phyloP scores from a whole-genome alignment of 768 basidiomycete species.

The Tylopilus sp. region DNA sequence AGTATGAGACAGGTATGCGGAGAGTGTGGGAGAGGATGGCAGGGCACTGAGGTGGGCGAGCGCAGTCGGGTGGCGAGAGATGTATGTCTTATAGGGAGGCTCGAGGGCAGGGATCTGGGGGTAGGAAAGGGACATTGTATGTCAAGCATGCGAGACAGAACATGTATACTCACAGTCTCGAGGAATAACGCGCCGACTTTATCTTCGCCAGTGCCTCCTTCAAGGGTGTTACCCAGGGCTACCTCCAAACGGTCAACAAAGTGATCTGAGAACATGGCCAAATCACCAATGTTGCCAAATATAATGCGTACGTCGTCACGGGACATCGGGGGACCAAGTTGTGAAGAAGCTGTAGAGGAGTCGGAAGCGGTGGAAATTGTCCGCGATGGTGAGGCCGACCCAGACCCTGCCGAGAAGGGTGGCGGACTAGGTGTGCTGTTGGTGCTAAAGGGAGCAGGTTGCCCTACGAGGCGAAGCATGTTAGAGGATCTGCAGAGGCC shows the following conservation, averaged over 20 bases:
- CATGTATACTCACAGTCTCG: constrained; percentile 50
- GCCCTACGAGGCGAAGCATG: constrained; percentile 28
- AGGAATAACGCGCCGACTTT: constrained; percentile 68
- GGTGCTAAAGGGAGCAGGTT: constrained; percentile 38
- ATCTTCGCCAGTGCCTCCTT: constrained; percentile 67
- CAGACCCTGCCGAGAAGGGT: constrained; percentile 31
- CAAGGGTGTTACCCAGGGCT: constrained; percentile 60
- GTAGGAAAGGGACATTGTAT: neutral
- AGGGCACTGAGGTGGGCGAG: constrained; percentile 60
- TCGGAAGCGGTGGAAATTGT: constrained; percentile 43
- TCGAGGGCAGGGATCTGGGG: constrained; percentile 66
- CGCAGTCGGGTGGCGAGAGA: constrained; percentile 74
- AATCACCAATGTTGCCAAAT: constrained; percentile 73
- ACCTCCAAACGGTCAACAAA: constrained; percentile 63
- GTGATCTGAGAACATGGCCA: constrained; percentile 67
- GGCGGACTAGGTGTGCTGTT: constrained; percentile 23
- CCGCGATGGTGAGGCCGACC: constrained; percentile 38
- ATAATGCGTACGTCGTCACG: constrained; percentile 65
- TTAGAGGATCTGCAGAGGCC: constrained; percentile 8
- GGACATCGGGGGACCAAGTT: constrained; percentile 61
- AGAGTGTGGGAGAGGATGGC: constrained; percentile 42
- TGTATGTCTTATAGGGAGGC: constrained; percentile 73
- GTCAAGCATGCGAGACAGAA: neutral
- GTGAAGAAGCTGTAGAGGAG: constrained; percentile 48
- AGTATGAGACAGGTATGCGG: constrained; percentile 63